phyloP scores from a whole-genome alignment of 140 eudicot genomes.

The Cichorium intybus region DNA sequence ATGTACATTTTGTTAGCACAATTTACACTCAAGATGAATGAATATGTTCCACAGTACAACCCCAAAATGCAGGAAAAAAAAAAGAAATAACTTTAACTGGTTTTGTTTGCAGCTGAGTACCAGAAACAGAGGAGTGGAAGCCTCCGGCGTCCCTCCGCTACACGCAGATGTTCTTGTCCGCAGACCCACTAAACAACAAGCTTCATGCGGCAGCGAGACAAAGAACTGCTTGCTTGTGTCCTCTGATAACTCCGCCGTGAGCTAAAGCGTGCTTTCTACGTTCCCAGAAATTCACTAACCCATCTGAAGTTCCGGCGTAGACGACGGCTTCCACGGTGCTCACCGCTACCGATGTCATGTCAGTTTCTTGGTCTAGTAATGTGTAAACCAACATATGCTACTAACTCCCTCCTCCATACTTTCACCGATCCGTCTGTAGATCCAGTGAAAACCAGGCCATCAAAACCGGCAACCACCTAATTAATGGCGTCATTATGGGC shows the following conservation, averaged over 20 bases:
- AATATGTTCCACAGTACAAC: no score
- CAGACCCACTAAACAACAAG: constrained; percentile 76
- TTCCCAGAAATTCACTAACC: constrained; percentile 69
- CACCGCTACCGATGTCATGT: constrained; percentile 63
- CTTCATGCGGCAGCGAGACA: constrained; percentile 62
- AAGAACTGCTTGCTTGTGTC: constrained; percentile 72
- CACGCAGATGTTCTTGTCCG: constrained; percentile 74
- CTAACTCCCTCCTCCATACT: constrained; percentile 72
- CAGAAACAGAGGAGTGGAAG: constrained; percentile 49
- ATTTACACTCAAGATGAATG: no score
- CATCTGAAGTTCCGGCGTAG: constrained; percentile 69
- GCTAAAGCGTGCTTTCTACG: constrained; percentile 33
- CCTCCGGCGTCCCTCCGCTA: constrained; percentile 66
- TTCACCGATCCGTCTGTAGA: constrained; percentile 85
- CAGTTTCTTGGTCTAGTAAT: constrained; percentile 50
- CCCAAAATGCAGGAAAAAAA: no score
- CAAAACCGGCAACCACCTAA: constrained; percentile 45
- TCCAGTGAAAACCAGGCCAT: constrained; percentile 71
- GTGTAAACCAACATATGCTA: constrained; percentile 43
- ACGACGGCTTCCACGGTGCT: constrained; percentile 29
- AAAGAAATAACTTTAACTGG: no score
- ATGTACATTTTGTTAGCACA: no score
- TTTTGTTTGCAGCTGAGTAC: no score
- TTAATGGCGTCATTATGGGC: constrained; percentile 81
- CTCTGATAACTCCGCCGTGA: constrained; percentile 68